These are phyloP conservation scores for Dactylonectria macrodidyma DNA, from an alignment of 2,329 filamentous ascomycete genomes.

Conservation along the genomic window DNA sequence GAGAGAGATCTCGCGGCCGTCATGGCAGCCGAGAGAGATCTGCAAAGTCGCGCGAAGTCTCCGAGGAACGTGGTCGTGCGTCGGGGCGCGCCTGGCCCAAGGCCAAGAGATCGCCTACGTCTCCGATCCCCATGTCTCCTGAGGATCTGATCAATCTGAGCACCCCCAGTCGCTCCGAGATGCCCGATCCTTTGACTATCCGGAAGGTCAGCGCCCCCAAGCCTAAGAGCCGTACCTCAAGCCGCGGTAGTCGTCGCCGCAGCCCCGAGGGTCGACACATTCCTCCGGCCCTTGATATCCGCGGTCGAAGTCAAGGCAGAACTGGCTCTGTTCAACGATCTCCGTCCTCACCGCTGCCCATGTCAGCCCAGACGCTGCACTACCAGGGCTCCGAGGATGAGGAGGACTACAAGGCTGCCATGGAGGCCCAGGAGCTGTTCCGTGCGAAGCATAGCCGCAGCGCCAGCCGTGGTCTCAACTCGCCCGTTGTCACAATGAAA, in stretches of 20 bases:
- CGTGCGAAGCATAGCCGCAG: constrained; percentile 69
- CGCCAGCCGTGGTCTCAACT: constrained; percentile 58
- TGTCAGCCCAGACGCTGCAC: constrained; percentile 67
- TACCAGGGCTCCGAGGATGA: constrained; percentile 74
- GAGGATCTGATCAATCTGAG: constrained; percentile 81
- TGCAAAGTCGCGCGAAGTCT: constrained; percentile 71
- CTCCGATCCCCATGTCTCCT: constrained; percentile 93
- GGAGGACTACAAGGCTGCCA: constrained; percentile 68
- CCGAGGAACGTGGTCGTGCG: constrained; percentile 79
- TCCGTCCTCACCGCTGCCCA: constrained; percentile 85
- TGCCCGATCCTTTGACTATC: constrained; percentile 60
- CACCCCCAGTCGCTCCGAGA: constrained; percentile 57
- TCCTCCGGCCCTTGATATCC: constrained; percentile 62
- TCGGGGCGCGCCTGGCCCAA: constrained; percentile 77
- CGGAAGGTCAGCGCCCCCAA: constrained; percentile 58
- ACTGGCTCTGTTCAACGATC: constrained; percentile 75
- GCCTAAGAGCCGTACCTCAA: constrained; percentile 64
- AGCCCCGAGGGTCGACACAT: constrained; percentile 63
- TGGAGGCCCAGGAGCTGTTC: constrained; percentile 70
- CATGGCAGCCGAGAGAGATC: constrained; percentile 65
- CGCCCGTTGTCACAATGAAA: constrained; percentile 52
- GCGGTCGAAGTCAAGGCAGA: constrained; percentile 75
- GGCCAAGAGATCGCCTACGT: constrained; percentile 90
- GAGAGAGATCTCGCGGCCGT: constrained; percentile 63
- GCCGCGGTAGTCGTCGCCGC: constrained; percentile 61